These are phyloP conservation scores for Backusella westeae DNA, from an alignment of 192 early-diverging fungal species.

Conservation along the genomic window DNA sequence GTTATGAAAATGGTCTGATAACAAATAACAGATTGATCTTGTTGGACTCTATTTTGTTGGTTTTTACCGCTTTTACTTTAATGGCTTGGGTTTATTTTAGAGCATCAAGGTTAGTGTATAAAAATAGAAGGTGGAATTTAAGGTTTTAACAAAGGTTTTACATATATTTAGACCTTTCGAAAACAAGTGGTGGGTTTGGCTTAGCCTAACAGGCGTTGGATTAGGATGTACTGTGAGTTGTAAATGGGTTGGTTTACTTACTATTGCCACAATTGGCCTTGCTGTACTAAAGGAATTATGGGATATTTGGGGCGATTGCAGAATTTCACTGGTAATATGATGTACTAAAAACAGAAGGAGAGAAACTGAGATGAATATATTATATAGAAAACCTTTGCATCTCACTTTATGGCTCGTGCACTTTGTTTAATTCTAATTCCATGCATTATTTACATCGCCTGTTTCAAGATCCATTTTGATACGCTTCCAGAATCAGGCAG, in stretches of 20 bases:
- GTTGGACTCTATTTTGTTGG: constrained; percentile 85
- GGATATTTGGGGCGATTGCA: constrained; percentile 74
- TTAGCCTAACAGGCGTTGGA: constrained; percentile 80
- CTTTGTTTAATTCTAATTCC: constrained; percentile 86
- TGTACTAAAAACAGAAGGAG: not conserved
- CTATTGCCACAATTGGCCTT: constrained; percentile 84
- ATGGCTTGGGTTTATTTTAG: constrained; percentile 89
- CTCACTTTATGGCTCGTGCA: constrained; percentile 84
- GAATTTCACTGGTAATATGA: constrained; percentile 35
- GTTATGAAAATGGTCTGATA: constrained; percentile 87
- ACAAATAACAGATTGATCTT: constrained; percentile 91
- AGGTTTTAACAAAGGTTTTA: not conserved
- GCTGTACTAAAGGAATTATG: constrained; percentile 86
- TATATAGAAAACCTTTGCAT: constrained; percentile 25
- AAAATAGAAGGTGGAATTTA: not conserved
- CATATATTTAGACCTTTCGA: constrained; percentile 58
- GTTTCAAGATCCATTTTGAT: constrained; percentile 92
- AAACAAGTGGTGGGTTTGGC: constrained; percentile 83
- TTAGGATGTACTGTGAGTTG: constrained; percentile 75
- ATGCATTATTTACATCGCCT: constrained; percentile 73
- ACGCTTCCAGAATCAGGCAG: constrained; percentile 77
- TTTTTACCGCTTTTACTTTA: constrained; percentile 77
- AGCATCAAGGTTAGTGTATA: constrained; percentile 38
- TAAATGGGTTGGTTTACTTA: constrained; percentile 97
- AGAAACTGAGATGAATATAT: not conserved